These are phyloP conservation scores for Talinum fruticosum DNA, from an alignment of 148 eudicot genomes.

Conservation along the genomic window DNA sequence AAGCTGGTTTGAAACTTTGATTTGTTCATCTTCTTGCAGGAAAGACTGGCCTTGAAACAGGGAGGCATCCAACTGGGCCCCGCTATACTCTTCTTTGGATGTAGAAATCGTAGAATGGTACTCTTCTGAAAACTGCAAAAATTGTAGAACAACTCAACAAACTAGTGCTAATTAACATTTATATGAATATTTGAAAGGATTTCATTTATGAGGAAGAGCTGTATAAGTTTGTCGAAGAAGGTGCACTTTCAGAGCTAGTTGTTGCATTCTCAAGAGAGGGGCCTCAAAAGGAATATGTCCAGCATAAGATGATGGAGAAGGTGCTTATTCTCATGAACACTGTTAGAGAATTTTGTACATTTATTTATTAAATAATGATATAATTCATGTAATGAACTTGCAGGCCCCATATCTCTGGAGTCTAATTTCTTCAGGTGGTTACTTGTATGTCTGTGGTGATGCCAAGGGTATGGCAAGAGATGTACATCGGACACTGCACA, in stretches of 20 bases:
- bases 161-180: conserved; percentile 9
- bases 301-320: conserved; percentile 80
- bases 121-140: not conserved
- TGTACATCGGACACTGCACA: conserved; percentile 79
- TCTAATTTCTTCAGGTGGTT: conserved; percentile 61
- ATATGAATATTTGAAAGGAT: conserved; percentile 45
- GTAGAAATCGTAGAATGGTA: conserved; percentile 85
- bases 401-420: conserved; percentile 72
- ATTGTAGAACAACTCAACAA: too few relatives aligned
- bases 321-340: conserved; percentile 29
- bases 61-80: conserved; percentile 71
- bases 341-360: not conserved
- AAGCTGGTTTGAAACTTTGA: not conserved
- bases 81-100: conserved; percentile 78
- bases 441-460: conserved; percentile 89
- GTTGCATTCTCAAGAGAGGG: conserved; percentile 91
- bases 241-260: conserved; percentile 68
- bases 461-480: conserved; percentile 95
- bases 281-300: conserved; percentile 73
- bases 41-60: conserved; percentile 70
- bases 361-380: not conserved
- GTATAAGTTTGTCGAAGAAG: conserved; percentile 55
- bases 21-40: conserved; percentile 42
- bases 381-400: conserved; percentile 7
- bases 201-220: conserved; percentile 86